These are phyloP conservation scores for Medicago ruthenica DNA, from an alignment of 306 rosid species.

Conservation along the genomic window DNA sequence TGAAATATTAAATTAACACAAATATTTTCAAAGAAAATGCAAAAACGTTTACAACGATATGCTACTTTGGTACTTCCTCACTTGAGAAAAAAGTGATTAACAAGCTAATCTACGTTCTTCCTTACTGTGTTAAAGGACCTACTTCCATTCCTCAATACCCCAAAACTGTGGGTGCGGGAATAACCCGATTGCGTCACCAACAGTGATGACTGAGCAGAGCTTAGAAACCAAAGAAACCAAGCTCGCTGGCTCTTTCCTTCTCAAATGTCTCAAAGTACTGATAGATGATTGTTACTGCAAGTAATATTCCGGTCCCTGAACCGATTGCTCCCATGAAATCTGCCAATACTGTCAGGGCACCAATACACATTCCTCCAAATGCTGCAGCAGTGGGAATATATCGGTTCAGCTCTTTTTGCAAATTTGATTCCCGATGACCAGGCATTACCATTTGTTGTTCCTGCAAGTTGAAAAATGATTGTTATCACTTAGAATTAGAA, in stretches of 20 bases:
- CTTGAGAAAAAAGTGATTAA: slow-evolving; percentile 36
- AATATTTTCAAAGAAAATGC: slow-evolving; percentile 23
- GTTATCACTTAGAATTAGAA: slow-evolving; percentile 53
- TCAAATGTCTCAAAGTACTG: slow-evolving; percentile 92
- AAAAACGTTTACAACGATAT: slow-evolving; percentile 32
- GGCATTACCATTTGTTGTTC: slow-evolving; percentile 99
- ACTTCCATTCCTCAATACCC: slow-evolving; percentile 49
- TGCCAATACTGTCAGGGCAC: slow-evolving; percentile 89
- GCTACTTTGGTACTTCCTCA: slow-evolving; percentile 9
- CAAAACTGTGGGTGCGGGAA: slow-evolving; percentile 53
- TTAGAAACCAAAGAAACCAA: slow-evolving; percentile 89
- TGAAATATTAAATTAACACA: slow-evolving; percentile 26
- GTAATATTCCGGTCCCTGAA: slow-evolving; percentile 86
- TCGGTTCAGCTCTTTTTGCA: slow-evolving; percentile 85
- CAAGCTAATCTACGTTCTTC: slow-evolving; percentile 48
- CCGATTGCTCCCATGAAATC: slow-evolving; percentile 98
- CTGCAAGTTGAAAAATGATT: slow-evolving; percentile 51
- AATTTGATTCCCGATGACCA: slow-evolving; percentile 90
- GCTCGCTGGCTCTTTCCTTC: slow-evolving; percentile 91
- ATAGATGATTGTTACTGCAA: slow-evolving; percentile 91
- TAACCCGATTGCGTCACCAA: slow-evolving; percentile 39
- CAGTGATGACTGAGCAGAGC: slow-evolving; percentile 24
- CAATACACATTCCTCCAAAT: slow-evolving; percentile 90
- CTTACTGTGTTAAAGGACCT: slow-evolving; percentile 52
- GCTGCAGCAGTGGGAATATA: slow-evolving; percentile 96